These are phyloP conservation scores for Purshia tridentata DNA, from an alignment of 306 rosid species.

Conservation along the genomic window DNA sequence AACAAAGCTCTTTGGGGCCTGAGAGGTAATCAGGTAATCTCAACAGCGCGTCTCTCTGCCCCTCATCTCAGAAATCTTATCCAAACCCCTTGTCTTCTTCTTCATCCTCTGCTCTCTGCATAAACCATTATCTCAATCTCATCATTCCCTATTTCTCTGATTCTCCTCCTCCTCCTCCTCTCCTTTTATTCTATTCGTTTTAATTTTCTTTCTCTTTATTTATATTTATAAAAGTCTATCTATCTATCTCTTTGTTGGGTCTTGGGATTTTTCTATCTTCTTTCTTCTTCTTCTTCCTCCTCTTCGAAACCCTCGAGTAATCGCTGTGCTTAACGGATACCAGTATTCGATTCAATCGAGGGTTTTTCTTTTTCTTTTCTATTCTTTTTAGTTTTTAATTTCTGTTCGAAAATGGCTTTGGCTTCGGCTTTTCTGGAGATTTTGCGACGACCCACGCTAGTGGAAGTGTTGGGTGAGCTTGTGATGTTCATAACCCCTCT, in stretches of 20 bases:
- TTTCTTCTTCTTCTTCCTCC: neutral
- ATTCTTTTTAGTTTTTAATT: neutral
- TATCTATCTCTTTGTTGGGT: slow-evolving; percentile 8
- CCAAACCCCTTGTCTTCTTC: slow-evolving; percentile 37
- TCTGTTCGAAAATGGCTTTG: slow-evolving; percentile 37
- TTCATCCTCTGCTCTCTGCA: slow-evolving; percentile 7
- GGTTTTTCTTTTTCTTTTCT: slow-evolving; percentile 15
- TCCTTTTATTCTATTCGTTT: neutral
- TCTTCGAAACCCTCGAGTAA: slow-evolving; percentile 36
- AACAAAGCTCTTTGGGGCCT: slow-evolving; percentile 20
- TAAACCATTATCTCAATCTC: slow-evolving; percentile 42
- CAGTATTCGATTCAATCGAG: slow-evolving; percentile 36
- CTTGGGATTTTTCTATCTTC: slow-evolving; percentile 9
- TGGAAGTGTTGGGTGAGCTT: slow-evolving; percentile 41
- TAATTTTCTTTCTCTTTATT: neutral
- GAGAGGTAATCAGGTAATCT: slow-evolving; percentile 46
- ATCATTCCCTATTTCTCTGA: slow-evolving; percentile 4
- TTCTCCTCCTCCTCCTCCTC: neutral
- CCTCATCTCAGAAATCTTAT: slow-evolving; percentile 66
- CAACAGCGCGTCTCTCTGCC: slow-evolving; percentile 28
- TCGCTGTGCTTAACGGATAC: slow-evolving; percentile 31
- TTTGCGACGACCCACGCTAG: slow-evolving; percentile 33
- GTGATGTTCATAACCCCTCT: slow-evolving; percentile 55
- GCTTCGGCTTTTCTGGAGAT: slow-evolving; percentile 43
- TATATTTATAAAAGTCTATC: neutral